A percentile compares a stretch with the other conserved stretches of the same genome.
Evolutionary conservation across 305 asterid genomes (phyloP).

Genomic region (Striga hermonthica): DNA sequence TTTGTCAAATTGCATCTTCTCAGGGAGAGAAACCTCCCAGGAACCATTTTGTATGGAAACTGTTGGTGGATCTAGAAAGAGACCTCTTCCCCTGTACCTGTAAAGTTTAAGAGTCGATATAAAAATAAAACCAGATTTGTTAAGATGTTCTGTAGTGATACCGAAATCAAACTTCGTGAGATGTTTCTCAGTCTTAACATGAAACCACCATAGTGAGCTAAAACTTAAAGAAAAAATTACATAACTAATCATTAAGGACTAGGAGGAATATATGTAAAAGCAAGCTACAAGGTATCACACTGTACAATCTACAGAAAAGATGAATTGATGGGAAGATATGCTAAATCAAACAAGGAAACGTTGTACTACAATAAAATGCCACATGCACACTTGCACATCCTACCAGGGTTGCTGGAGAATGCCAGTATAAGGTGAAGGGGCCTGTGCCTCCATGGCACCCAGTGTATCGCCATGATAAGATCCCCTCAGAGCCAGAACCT

Average conservation of each 20-base stretch:
- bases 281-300: conserved; percentile 8
- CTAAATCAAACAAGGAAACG: conserved; percentile 19
- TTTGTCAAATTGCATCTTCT: conserved; percentile 47
- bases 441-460: conserved; percentile 99
- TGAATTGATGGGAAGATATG: conserved; percentile 13
- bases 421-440: conserved; percentile 94
- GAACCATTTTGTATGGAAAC: conserved; percentile 57
- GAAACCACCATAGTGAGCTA: conserved; percentile 6
- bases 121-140: conserved; percentile 14
- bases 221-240: conserved; percentile 18
- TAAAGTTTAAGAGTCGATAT: conserved; percentile 31
- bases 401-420: conserved; percentile 99
- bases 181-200: conserved; percentile 13
- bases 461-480: conserved; percentile 98
- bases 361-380: conserved; percentile 1
- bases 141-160: neutral
- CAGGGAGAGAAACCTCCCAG: conserved; percentile 77
- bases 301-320: conserved; percentile 8
- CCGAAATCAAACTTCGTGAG: conserved; percentile 2
- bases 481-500: conserved; percentile 95
- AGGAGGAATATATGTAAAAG: conserved; percentile 9
- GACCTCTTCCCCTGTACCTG: conserved; percentile 94
- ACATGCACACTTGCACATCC: conserved; percentile 23
- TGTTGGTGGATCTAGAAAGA: conserved; percentile 88
- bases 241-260: conserved; percentile 20